Evolutionary conservation across 1,284 basidiomycete genomes (phyloP), one percentile per base, ranked within the genome.

Genomic region (Ustilago hordei): DNA sequence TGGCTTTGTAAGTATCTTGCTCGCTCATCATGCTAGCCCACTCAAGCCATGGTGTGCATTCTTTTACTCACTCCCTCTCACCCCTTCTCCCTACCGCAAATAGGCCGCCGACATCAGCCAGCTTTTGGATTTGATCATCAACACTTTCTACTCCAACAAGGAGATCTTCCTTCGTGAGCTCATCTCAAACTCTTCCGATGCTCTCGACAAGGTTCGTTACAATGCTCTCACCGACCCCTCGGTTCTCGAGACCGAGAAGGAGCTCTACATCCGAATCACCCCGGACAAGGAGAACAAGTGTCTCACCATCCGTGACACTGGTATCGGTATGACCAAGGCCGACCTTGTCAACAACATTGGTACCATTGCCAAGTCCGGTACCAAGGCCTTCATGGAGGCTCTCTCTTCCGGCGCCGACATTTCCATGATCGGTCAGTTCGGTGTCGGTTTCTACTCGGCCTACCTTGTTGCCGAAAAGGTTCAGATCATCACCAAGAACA

Each of bases 391-490:
- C 91, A 90, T 90, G 89, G 89, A 90, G 88, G 96, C 97, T 66
- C 91, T 99, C 80, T 93, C 91, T 87, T 95, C 95, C 56, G 96
- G 96, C 85, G 97, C 96, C 71, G 79, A 86, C 69, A 82, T 84
- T 41, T 74, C 71, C 59, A 83, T 83, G 80, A 85, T 85, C 80
- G 92, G 92, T 86, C 93, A 94, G 89, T 95, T 97, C 88, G 95
- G 95, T 95, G 96, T 98, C 88, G 95, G 96, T 90, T 99, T 99
- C 92, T 99, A 99, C 91, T 98, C 96, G 59, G 94, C 95, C 31
- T 99, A 99, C 91, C 94, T 99, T 84, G 95, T 98, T 80, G 95
- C 97, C 84, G 95, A 99, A 89, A 92, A 92, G 81, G 97, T 99
- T 11, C 95, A 98, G 89, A 93, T 99, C 86, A 93, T 98, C 89